Conservation (phyloP, 768 basidiomycete genomes). For the Solioccasus polychromus region DNA sequence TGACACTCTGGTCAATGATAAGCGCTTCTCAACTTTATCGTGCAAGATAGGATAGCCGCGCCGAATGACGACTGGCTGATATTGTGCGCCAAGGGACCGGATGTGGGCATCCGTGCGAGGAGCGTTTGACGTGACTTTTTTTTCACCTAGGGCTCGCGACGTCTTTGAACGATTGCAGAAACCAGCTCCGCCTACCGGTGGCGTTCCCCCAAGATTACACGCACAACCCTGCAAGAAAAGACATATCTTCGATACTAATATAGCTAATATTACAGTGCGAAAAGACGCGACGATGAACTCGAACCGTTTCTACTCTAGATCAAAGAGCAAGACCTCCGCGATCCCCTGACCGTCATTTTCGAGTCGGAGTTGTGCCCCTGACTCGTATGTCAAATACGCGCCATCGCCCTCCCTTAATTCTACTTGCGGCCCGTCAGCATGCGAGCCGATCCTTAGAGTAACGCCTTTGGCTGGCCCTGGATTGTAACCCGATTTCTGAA, state of each 20-base stretch:
- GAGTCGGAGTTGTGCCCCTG: conserved; percentile 34
- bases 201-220: neutral
- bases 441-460: conserved; percentile 48
- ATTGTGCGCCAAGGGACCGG: too few relatives aligned
- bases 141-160: too few relatives aligned
- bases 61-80: too few relatives aligned
- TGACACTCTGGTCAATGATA: too few relatives aligned
- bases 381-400: conserved; percentile 60
- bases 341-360: conserved; percentile 63
- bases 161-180: too few relatives aligned
- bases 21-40: too few relatives aligned
- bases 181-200: too few relatives aligned
- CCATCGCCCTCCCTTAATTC: conserved; percentile 86
- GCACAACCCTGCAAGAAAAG: conserved; percentile 1
- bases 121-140: too few relatives aligned
- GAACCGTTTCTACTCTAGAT: conserved; percentile 63
- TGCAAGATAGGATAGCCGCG: too few relatives aligned
- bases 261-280: conserved; percentile 1
- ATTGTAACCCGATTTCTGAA: conserved; percentile 85
- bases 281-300: neutral
- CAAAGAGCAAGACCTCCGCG: conserved; percentile 80
- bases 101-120: too few relatives aligned
- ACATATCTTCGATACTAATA: conserved; percentile 1
- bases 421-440: conserved; percentile 38
- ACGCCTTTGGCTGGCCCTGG: conserved; percentile 53